These are phyloP conservation scores for Neltuma alba DNA, from an alignment of 306 rosid genomes.

Conservation along the genomic window DNA sequence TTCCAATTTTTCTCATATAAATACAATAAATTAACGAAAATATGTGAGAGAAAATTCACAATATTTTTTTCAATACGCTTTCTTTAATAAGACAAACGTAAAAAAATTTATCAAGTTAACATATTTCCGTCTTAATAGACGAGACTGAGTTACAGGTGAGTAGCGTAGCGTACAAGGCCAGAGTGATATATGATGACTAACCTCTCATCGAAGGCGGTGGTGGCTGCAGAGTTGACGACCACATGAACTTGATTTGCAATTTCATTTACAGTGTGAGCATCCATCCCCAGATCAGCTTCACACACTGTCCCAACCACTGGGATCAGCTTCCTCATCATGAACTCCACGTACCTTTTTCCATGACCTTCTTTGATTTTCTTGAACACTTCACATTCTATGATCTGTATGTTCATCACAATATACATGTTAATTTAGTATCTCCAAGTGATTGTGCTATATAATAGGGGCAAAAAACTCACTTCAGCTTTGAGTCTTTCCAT, in stretches of 20 bases:
- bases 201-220: slow-evolving; percentile 63
- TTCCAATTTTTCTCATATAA: no score
- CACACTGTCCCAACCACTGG: slow-evolving; percentile 59
- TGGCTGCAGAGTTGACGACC: slow-evolving; percentile 57
- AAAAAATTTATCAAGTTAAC: no score
- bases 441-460: no score
- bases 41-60: no score
- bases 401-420: slow-evolving; percentile 24
- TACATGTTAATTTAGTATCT: no score
- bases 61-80: no score
- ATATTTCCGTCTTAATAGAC: no score
- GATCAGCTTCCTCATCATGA: slow-evolving; percentile 53
- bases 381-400: slow-evolving; percentile 51
- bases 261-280: slow-evolving; percentile 24
- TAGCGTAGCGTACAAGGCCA: no score
- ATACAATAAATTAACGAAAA: no score
- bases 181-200: no score
- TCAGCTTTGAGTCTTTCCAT: slow-evolving; percentile 51
- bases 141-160: no score
- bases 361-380: slow-evolving; percentile 43
- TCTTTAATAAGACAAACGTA: no score
- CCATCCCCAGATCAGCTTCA: slow-evolving; percentile 51
- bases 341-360: slow-evolving; percentile 47
- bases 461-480: slow-evolving; percentile 33
- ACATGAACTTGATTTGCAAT: slow-evolving; percentile 53